These are phyloP conservation scores for Lecanicillium sp. DNA, from an alignment of 2,329 filamentous ascomycete genomes.

Conservation along the genomic window DNA sequence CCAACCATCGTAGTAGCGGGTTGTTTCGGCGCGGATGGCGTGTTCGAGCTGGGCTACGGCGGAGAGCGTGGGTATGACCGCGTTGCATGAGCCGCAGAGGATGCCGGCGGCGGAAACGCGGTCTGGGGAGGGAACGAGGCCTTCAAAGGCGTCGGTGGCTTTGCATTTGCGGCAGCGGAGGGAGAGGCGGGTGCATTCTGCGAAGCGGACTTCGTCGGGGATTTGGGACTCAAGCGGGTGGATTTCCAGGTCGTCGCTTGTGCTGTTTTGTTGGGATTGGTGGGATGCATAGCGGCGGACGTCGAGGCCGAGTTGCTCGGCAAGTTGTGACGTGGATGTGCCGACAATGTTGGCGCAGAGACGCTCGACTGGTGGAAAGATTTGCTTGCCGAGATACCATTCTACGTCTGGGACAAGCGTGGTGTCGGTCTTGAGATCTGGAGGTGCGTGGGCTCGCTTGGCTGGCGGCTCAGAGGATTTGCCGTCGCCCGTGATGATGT, in stretches of 20 bases:
- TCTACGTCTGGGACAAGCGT: constrained; percentile 83
- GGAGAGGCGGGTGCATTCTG: constrained; percentile 65
- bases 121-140: constrained; percentile 51
- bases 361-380: constrained; percentile 94
- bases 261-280: constrained; percentile 37
- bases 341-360: constrained; percentile 92
- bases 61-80: constrained; percentile 58
- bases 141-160: constrained; percentile 63
- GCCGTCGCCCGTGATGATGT: constrained; percentile 77
- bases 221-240: constrained; percentile 92
- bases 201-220: constrained; percentile 82
- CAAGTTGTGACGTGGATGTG: constrained; percentile 81
- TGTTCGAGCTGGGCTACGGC: constrained; percentile 82
- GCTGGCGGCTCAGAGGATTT: constrained; percentile 61
- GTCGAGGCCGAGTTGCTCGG: constrained; percentile 89
- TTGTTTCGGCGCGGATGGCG: constrained; percentile 68
- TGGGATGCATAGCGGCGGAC: constrained; percentile 66
- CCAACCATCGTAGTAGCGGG: constrained; percentile 88
- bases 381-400: constrained; percentile 97
- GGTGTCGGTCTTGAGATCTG: constrained; percentile 71
- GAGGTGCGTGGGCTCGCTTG: constrained; percentile 80
- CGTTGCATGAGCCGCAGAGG: constrained; percentile 61
- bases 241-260: constrained; percentile 59
- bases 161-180: constrained; percentile 81
- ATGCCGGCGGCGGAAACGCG: constrained; percentile 67